Conservation (phyloP, 2,329 filamentous ascomycete genomes). For the Xylariaceae sp. region DNA sequence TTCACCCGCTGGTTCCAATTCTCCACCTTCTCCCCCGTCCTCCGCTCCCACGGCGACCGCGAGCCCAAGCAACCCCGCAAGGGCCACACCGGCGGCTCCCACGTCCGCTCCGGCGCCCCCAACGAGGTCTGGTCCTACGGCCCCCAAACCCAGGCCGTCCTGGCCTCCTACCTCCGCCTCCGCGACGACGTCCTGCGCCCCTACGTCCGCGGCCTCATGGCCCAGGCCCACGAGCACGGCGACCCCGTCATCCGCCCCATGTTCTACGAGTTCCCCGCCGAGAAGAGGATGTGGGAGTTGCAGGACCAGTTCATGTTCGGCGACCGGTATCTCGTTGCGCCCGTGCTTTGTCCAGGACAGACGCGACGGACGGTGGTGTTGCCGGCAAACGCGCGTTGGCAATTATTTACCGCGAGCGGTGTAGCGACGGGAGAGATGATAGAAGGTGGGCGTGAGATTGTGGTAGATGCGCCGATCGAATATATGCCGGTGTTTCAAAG, state of each 20-base stretch:
- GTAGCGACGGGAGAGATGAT: constrained; percentile 6
- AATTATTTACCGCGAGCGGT: constrained; percentile 7
- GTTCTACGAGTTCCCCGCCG: constrained; percentile 60
- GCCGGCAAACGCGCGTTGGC: constrained; percentile 10
- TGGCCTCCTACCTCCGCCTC: constrained; percentile 53
- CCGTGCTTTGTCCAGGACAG: constrained; percentile 47
- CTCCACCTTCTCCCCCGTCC: constrained; percentile 63
- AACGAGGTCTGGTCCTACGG: constrained; percentile 68
- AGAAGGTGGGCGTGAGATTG: constrained; percentile 2
- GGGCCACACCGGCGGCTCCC: constrained; percentile 32
- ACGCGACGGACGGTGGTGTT: constrained; percentile 10
- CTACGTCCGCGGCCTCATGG: constrained; percentile 57
- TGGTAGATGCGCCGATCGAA: constrained; percentile 9
- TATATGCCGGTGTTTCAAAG: constrained; percentile 17
- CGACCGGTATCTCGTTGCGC: constrained; percentile 52
- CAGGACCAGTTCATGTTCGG: constrained; percentile 64
- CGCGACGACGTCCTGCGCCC: constrained; percentile 53
- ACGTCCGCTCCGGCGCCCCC: constrained; percentile 45
- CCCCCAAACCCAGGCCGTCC: constrained; percentile 54
- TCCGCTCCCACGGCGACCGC: constrained; percentile 62
- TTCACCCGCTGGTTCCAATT: constrained; percentile 68
- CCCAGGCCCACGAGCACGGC: constrained; percentile 54
- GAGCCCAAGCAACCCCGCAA: constrained; percentile 45
- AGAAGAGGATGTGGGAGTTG: constrained; percentile 49
- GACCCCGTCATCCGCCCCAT: constrained; percentile 57